A percentile compares a stretch with the other conserved stretches of the same genome.
Evolutionary conservation across 768 basidiomycete genomes (phyloP).

Genomic region (Auricularia cornea): DNA sequence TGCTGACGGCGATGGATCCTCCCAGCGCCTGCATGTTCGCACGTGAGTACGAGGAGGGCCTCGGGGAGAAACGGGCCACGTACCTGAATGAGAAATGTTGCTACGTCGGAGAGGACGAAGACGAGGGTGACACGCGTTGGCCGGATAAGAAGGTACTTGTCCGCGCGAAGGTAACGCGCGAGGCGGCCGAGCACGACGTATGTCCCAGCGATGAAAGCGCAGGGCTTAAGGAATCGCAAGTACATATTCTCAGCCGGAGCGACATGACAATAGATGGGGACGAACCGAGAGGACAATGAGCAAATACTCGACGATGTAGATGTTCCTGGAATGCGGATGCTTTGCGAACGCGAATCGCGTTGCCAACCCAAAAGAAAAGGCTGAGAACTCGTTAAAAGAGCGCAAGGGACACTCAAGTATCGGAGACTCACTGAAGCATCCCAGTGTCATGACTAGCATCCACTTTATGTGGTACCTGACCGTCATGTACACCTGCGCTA

Average conservation of each 20-base stretch:
- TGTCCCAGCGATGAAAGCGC: constrained; percentile 63
- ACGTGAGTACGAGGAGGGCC: not conserved
- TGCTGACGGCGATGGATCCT: constrained; percentile 29
- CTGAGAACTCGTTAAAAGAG: constrained; percentile 23
- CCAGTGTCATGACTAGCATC: constrained; percentile 58
- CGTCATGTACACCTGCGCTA: constrained; percentile 37
- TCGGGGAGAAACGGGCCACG: not conserved
- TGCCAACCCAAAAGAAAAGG: constrained; percentile 48
- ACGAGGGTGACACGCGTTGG: constrained; percentile 43
- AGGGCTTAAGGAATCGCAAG: constrained; percentile 49
- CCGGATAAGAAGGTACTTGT: constrained; percentile 41
- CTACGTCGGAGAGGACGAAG: constrained; percentile 56
- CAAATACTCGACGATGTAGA: constrained; percentile 50
- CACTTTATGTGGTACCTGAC: constrained; percentile 41
- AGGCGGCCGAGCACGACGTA: constrained; percentile 63
- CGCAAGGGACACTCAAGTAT: not conserved
- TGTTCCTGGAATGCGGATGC: constrained; percentile 41
- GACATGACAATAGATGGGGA: constrained; percentile 4
- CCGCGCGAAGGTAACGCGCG: constrained; percentile 39
- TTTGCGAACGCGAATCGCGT: constrained; percentile 47
- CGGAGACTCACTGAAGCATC: constrained; percentile 47
- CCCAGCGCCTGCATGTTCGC: constrained; percentile 35
- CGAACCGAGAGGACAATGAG: constrained; percentile 52
- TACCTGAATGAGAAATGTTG: constrained; percentile 61
- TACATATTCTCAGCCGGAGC: not conserved